Evolutionary conservation across 1,139 yeast species (phyloP), one percentile per base, ranked within the genome.

Genomic region (Lodderomyces pseudojiufengensis): DNA sequence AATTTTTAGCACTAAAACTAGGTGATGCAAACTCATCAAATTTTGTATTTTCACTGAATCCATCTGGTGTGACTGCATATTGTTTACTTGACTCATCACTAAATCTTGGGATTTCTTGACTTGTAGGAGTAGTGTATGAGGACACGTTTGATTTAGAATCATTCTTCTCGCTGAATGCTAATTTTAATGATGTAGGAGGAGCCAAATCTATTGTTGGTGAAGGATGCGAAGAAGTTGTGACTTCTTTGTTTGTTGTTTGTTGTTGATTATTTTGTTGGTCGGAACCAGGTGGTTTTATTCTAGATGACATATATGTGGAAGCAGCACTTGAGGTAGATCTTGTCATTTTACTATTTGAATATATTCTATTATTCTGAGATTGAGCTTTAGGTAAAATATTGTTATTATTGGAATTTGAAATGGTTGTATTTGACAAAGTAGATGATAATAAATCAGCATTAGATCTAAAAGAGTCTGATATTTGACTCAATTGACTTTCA

Each of bases 1-100:
- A 9, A 9, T 25, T 25, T 4, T 11, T 9, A 11, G 16, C 7
- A 27, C n/a, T 31, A 7, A 28, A 11, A 16, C 22, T 20, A 7
- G 32, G 32, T 12, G 32, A 29, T 8, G 15, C 33, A 31, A 25
- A 34, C 38, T 33, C 34, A 14, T 25, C 30, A 22, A 40, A 30
- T 14, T 20, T 21, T 3, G 24, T n/a, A 16, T 33, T 26, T 12
- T 32, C 40, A 31, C 39, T 40, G 31, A 51, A 43, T 14, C 47
- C 51, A 18, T 55, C 52, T 1, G 57, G 56, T n/a, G 58, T 52
- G 5, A 37, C 32, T 2, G 57, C 53, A 3, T 33, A 28, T 10
- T 36, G 33, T 16, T 34, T 31, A 13, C 24, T 24, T 4, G 26
- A 18, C 13, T 24, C 11, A n/a, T 21, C 6, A 21, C 9, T 31